Base-by-base conservation (phyloP, 306 rosid species). In the Fragaria iinumae region DNA sequence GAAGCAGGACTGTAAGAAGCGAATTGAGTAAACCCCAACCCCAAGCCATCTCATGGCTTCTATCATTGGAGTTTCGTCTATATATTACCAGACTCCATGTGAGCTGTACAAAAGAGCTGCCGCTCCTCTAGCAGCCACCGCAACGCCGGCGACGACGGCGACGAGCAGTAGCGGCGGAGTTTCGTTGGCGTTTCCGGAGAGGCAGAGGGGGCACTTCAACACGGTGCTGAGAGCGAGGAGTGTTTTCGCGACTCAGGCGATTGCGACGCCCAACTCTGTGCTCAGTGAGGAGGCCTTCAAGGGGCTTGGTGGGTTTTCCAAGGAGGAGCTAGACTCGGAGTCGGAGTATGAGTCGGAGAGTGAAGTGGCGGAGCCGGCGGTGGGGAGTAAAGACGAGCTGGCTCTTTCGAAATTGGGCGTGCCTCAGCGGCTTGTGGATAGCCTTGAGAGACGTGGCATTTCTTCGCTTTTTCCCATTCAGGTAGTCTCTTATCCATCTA, bases 201-300 rank as follows among this genome's bases (percentile, higher is more conserved):
- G 86, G 47, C 69, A 65, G 69, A 65, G 69, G 25, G 25, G 23
- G 11, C 69, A 65, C 1, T 65, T 65, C 45, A 65, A 65, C 69
- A 65, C 25, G 2, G 69, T 65, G 4, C 18, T 65, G 47, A 65
- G 69, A 65, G 69, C 47, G 47, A 65, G 69, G 47, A 52, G 56
- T 21, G 77, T 77, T 36, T 81, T 89, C 60, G 80, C 79, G 43
- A 77, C 91, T 53, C 92, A 93, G 9, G 97, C 97, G 2, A 87
- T 95, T 69, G 97, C 96, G 9, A 86, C 98, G 3, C 96, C 98
- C 17, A 95, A 95, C 78, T 94, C 98, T 17, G 87, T 92, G 74
- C 95, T 95, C 1, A 95, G 98, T 41, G 96, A 95, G 72, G 97
- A 92, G 81, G 98, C 98, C 17, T 95, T 95, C 73, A 86, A 86